Base-by-base conservation (phyloP, 2,329 filamentous ascomycete species). In the Arthroderma sp. region DNA sequence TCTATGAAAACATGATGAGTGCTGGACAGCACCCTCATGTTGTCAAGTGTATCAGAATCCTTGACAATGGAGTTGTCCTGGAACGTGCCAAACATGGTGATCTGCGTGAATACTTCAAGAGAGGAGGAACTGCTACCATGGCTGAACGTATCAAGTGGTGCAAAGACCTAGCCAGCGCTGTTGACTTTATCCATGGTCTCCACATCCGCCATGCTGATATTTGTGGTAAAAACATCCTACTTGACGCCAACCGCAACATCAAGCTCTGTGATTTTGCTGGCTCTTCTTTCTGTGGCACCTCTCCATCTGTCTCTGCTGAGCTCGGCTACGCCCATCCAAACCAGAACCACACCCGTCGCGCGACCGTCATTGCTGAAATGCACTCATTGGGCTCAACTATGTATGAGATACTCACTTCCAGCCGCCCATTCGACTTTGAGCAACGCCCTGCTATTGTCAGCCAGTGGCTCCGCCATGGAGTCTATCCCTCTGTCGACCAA, bases 211-310 rank as follows among this genome's bases (percentile, higher is more conserved):
- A 59, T 31, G 54, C n/a, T 17, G 57, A 59, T 52, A 37, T 56
- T 5, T 31, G 44, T 23, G 33, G 54, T n/a, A 49, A 43, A 23
- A 59, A 59, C 35, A 21, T 59, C 15, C 38, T 59, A 25, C 54
- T 59, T 2, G 54, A 59, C 31, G 49, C 43, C 28, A 28, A 56
- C 23, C 25, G 57, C 19, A 53, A 38, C n/a, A 56, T 56, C 47
- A 52, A 23, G 19, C 57, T 59, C 15, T 59, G 57, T 47, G 57
- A 59, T 33, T 59, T 59, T 54, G 33, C 57, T n/a, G 57, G 57
- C 1, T 59, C 57, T 37, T 31, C 31, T 17, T 53, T 54, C 52
- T 33, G 55, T 38, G 58, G 55, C 13, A 28, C 17, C 17, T 13
- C n/a, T 9, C 38, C 58, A 28, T 11, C n/a, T 3, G 39, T 59